A percentile compares a stretch with the other conserved stretches of the same genome.
These are phyloP conservation scores for Aureobasidium vineae DNA, from an alignment of 2,329 filamentous ascomycete genomes.

Conservation along the genomic window DNA sequence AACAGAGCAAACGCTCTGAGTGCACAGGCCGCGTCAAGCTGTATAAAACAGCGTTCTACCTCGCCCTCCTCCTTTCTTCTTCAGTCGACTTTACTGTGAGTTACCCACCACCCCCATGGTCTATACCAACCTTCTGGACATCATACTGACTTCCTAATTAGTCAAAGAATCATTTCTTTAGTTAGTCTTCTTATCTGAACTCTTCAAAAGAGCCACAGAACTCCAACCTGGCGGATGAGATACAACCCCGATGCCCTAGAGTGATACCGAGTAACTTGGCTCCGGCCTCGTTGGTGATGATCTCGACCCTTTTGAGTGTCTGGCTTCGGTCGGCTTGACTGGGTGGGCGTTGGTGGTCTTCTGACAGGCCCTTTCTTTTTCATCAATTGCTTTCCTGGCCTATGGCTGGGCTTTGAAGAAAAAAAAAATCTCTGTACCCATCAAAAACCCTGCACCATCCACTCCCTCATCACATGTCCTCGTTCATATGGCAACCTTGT, in stretches of 20 bases:
- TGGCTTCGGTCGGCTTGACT: slow-evolving; percentile 30
- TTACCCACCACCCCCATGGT: no score
- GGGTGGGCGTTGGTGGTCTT: slow-evolving; percentile 30
- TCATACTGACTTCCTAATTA: no score
- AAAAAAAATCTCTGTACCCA: not conserved
- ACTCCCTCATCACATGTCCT: not conserved
- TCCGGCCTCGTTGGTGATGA: slow-evolving; percentile 29
- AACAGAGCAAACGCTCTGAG: slow-evolving; percentile 11
- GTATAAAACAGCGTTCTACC: slow-evolving; percentile 23
- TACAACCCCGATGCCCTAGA: slow-evolving; percentile 80
- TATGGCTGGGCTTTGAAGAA: slow-evolving; percentile 23
- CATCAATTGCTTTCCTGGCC: slow-evolving; percentile 19
- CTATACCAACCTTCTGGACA: no score
- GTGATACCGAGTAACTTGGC: slow-evolving; percentile 58
- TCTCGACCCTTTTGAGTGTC: slow-evolving; percentile 29
- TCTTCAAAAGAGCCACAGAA: slow-evolving; percentile 90
- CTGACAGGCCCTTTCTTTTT: slow-evolving; percentile 29
- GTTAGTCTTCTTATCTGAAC: slow-evolving; percentile 90
- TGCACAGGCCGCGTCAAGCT: not conserved
- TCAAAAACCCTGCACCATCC: not conserved
- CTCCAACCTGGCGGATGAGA: slow-evolving; percentile 93
- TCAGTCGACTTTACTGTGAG: slow-evolving; percentile 29
- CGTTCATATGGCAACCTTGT: not conserved
- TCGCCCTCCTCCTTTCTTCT: slow-evolving; percentile 28
- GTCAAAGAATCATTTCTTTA: slow-evolving; percentile 99